A percentile compares a stretch with the other conserved stretches of the same genome.
Conservation (phyloP, 2,329 filamentous ascomycete genomes). For the Arthrobotrys musiformis region DNA sequence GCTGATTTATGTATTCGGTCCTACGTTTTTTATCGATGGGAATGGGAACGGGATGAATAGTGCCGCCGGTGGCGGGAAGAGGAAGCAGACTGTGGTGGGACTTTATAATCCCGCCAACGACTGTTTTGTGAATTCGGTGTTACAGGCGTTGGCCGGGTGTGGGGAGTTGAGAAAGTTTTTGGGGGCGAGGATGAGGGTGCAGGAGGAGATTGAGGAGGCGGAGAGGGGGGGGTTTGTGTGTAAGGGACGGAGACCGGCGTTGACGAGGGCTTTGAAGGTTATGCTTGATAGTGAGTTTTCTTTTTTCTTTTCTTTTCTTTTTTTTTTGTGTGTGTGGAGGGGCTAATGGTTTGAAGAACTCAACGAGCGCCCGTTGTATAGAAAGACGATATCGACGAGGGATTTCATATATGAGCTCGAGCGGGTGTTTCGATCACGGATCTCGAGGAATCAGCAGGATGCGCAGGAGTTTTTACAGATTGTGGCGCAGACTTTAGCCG, state of each 20-base stretch:
- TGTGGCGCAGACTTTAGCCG: conserved; percentile 87
- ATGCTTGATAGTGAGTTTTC: conserved; percentile 74
- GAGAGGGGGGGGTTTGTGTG: conserved; percentile 17
- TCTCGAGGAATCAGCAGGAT: conserved; percentile 95
- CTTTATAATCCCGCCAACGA: conserved; percentile 92
- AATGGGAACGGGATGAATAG: conserved; percentile 18
- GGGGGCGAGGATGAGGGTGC: conserved; percentile 82
- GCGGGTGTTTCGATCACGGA: conserved; percentile 84
- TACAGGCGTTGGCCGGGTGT: conserved; percentile 90
- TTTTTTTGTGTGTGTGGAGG: not conserved
- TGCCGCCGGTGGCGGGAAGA: conserved; percentile 16
- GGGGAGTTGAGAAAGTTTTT: conserved; percentile 90
- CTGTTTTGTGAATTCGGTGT: conserved; percentile 87
- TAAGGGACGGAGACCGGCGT: conserved; percentile 69
- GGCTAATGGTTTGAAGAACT: conserved; percentile 65
- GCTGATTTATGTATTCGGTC: conserved; percentile 95
- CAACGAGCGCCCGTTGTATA: conserved; percentile 92
- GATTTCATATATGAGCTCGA: conserved; percentile 86
- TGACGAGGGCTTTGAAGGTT: conserved; percentile 88
- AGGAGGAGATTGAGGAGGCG: conserved; percentile 37
- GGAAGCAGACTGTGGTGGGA: conserved; percentile 86
- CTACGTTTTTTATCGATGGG: conserved; percentile 82
- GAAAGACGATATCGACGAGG: conserved; percentile 90
- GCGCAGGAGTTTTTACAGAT: conserved; percentile 97
- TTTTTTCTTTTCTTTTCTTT: not conserved